Conservation (phyloP, 1,284 basidiomycete species). For the Entoloma clypeatum region DNA sequence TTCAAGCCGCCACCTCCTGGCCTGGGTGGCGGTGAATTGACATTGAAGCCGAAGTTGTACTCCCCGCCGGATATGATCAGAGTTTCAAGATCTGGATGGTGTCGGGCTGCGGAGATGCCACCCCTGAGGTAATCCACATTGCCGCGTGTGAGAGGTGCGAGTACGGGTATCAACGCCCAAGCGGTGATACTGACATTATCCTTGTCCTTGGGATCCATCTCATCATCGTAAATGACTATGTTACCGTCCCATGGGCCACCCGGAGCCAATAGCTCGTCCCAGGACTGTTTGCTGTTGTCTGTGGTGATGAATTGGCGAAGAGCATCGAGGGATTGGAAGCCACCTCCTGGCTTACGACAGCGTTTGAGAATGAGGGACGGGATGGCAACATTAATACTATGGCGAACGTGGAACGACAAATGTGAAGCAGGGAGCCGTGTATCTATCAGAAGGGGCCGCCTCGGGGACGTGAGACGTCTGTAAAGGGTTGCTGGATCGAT, state of each 20-base stretch:
- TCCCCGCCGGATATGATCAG: conserved; percentile 45
- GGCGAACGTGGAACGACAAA: conserved; percentile 55
- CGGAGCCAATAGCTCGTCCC: conserved; percentile 56
- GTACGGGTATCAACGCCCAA: conserved; percentile 62
- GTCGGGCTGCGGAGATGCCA: conserved; percentile 57
- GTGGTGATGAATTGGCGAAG: conserved; percentile 78
- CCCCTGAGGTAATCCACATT: conserved; percentile 64
- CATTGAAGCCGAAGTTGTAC: conserved; percentile 25
- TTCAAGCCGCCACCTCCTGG: conserved; percentile 28
- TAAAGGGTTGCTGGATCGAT: conserved; percentile 48
- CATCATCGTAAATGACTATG: conserved; percentile 71
- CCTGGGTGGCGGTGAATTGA: conserved; percentile 21
- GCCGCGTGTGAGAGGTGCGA: conserved; percentile 50
- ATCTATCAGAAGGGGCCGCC: conserved; percentile 72
- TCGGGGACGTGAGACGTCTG: conserved; percentile 44
- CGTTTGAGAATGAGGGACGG: conserved; percentile 85
- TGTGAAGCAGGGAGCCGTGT: conserved; percentile 69
- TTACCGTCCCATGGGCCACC: conserved; percentile 64
- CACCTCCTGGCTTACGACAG: conserved; percentile 62
- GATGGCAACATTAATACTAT: conserved; percentile 78
- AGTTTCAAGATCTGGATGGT: conserved; percentile 50
- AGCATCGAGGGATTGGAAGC: conserved; percentile 60
- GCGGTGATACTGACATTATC: conserved; percentile 51
- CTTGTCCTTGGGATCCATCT: conserved; percentile 63
- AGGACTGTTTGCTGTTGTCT: conserved; percentile 59